phyloP scores from a whole-genome alignment of 108 stramenopile genomes.

The Nitzschia sp. region DNA sequence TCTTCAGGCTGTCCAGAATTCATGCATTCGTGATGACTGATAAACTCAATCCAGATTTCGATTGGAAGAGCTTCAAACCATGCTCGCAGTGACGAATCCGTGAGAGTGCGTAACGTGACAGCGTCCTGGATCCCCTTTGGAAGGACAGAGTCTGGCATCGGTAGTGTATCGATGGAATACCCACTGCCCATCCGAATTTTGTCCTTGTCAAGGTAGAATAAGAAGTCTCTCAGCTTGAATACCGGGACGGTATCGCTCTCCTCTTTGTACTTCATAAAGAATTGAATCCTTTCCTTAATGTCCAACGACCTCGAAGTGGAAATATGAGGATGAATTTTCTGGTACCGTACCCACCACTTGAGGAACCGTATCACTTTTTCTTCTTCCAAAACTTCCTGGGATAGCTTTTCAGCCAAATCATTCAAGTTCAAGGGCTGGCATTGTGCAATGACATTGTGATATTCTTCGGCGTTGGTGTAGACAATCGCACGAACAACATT shows the following conservation, averaged over 20 bases:
- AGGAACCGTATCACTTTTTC: slow-evolving; percentile 49
- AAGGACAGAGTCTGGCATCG: slow-evolving; percentile 71
- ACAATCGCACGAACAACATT: slow-evolving; percentile 44
- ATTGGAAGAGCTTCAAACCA: slow-evolving; percentile 67
- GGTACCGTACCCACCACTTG: slow-evolving; percentile 74
- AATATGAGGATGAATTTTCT: slow-evolving; percentile 37
- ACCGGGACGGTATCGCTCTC: slow-evolving; percentile 24
- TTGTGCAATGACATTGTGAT: slow-evolving; percentile 69
- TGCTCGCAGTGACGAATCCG: slow-evolving; percentile 40
- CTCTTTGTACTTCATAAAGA: slow-evolving; percentile 24
- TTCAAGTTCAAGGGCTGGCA: slow-evolving; percentile 49
- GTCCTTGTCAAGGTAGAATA: slow-evolving; percentile 60
- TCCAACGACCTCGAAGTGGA: slow-evolving; percentile 23
- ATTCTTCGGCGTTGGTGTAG: slow-evolving; percentile 66
- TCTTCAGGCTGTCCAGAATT: slow-evolving; percentile 50
- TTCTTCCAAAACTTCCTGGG: slow-evolving; percentile 47
- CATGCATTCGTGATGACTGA: slow-evolving; percentile 55
- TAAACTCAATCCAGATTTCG: slow-evolving; percentile 71
- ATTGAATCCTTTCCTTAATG: slow-evolving; percentile 57
- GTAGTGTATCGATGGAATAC: slow-evolving; percentile 39
- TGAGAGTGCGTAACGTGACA: slow-evolving; percentile 46
- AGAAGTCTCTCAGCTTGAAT: slow-evolving; percentile 43
- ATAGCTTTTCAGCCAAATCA: slow-evolving; percentile 47
- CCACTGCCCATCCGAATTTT: slow-evolving; percentile 22
- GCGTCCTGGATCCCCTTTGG: slow-evolving; percentile 44